phyloP scores from a whole-genome alignment of 129 eudicot species.

The Centrapalus pauciflorus region DNA sequence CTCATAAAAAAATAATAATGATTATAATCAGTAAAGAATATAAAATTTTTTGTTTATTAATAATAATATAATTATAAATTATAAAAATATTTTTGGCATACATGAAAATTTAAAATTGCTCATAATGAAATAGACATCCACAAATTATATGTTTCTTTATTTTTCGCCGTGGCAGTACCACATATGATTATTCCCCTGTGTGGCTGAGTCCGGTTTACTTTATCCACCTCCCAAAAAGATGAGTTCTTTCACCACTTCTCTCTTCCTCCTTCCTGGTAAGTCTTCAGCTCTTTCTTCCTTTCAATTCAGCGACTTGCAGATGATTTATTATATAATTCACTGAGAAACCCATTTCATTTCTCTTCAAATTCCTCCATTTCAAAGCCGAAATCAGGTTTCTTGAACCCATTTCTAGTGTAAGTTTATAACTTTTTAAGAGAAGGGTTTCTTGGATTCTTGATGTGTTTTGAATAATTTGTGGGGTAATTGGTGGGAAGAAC shows the following conservation, averaged over 20 bases:
- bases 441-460: conserved; percentile 13
- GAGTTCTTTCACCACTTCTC: conserved; percentile 10
- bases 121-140: conserved; percentile 9
- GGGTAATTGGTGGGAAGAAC: not conserved
- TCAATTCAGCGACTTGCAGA: not conserved
- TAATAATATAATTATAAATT: too few relatives aligned
- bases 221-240: conserved; percentile 19
- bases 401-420: conserved; percentile 3
- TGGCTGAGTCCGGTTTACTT: conserved; percentile 10
- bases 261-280: conserved; percentile 29
- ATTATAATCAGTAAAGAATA: too few relatives aligned
- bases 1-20: too few relatives aligned
- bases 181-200: conserved; percentile 13
- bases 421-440: conserved; percentile 5
- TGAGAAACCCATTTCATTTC: conserved; percentile 6
- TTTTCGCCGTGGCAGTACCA: conserved; percentile 8
- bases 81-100: too few relatives aligned
- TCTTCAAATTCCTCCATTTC: not conserved
- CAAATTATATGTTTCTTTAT: not conserved
- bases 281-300: conserved; percentile 13
- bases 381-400: not conserved
- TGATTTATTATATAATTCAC: not conserved
- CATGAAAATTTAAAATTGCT: not conserved
- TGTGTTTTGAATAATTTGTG: conserved; percentile 1
- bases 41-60: too few relatives aligned